Evolutionary conservation across 495 filamentous ascomycete species (phyloP), one percentile per base, ranked within the genome.

Genomic region (Aspergillus sclerotiicarbonarius): DNA sequence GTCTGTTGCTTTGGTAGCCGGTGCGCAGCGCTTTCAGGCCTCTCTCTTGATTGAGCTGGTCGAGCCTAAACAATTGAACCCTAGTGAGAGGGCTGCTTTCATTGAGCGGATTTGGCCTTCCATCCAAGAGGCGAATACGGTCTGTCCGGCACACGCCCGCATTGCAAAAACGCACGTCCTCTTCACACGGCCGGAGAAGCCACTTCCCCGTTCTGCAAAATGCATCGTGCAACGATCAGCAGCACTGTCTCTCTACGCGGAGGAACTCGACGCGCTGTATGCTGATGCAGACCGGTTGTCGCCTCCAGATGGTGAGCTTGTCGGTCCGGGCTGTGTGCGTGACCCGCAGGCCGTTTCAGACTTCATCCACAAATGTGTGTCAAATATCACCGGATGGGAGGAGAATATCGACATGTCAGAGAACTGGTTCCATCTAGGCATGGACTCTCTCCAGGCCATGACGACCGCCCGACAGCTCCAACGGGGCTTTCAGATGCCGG

Each of bases 391-490:
- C 5, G 25, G 5, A 25, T 25, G 25, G 25, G 25, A 25, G 2
- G 5, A 3, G 25, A 25, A 25, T 25, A 2, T 25, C 25, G 2
- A 25, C 25, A 5, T 25, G 2, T 25, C 25, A 5, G 25, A 25
- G 25, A 25, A 25, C 25, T 25, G 41, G 41, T 81, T 83, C 52
- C 52, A 69, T 1, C 51, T 61, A 6, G 80, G 15, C 63, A 10
- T 86, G 25, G 82, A 86, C 62, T 85, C 81, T n/a, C 67, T 85
- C 58, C 77, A 81, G 39, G 73, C 59, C 0, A 51, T 64, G 0
- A 57, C 51, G n/a, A 8, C 62, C 1, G 45, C 37, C n/a, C 41
- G 56, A 35, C 51, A 44, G 6, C 5, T 66, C 49, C 47, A 62
- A 15, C n/a, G 12, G 0, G 43, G 49, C 39, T 16, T 61, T 19